phyloP scores from a whole-genome alignment of 495 filamentous ascomycete genomes.

The Chaetomium fimeti region DNA sequence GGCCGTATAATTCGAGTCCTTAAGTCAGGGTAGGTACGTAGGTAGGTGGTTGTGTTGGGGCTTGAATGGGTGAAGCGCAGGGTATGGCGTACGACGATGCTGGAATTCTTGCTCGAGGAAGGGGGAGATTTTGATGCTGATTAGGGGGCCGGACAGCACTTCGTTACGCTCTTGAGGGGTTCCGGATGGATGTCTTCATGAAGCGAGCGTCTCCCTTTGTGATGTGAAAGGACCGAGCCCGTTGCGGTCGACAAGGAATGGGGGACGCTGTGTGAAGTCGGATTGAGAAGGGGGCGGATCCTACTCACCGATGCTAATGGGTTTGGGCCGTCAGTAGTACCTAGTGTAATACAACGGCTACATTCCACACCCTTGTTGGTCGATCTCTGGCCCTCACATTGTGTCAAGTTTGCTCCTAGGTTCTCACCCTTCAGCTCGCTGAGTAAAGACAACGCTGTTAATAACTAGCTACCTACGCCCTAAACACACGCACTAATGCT shows the following conservation, averaged over 20 bases:
- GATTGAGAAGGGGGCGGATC: slow-evolving; percentile 34
- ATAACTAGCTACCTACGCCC: no score
- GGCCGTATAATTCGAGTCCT: slow-evolving; percentile 23
- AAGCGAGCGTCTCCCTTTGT: slow-evolving; percentile 25
- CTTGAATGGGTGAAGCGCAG: no score
- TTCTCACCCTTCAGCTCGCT: no score
- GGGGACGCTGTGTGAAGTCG: slow-evolving; percentile 33
- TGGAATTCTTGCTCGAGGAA: slow-evolving; percentile 35
- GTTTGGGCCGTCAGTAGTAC: no score
- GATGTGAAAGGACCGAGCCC: slow-evolving; percentile 29
- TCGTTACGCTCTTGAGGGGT: slow-evolving; percentile 32
- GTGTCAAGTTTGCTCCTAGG: no score
- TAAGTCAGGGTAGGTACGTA: not conserved
- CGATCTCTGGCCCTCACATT: no score
- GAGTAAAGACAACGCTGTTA: no score
- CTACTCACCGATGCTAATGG: slow-evolving; percentile 20
- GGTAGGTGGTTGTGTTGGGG: not conserved
- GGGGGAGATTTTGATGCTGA: slow-evolving; percentile 37
- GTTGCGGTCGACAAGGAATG: slow-evolving; percentile 33
- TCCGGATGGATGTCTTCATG: slow-evolving; percentile 26
- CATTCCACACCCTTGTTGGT: not conserved
- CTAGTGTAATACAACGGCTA: not conserved
- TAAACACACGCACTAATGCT: no score
- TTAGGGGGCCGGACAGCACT: slow-evolving; percentile 34
- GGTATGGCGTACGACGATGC: slow-evolving; percentile 35